Evolutionary conservation across 2,329 filamentous ascomycete genomes (phyloP).

Genomic region (Xylariaceae sp.): DNA sequence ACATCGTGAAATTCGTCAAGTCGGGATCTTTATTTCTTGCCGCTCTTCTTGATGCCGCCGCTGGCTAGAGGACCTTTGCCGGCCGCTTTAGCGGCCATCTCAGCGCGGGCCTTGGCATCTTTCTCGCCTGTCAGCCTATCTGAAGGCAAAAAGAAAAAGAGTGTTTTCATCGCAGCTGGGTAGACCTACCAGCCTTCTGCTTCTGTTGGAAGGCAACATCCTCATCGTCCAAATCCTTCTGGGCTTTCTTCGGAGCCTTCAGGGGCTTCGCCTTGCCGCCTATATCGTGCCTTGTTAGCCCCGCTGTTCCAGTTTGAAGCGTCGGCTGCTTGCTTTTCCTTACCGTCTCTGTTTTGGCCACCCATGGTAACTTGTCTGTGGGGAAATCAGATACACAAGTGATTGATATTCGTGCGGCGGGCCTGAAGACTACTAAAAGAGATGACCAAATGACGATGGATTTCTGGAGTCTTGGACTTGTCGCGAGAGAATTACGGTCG

Average conservation of each 20-base stretch:
- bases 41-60: slow-evolving; percentile 90
- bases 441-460: neutral
- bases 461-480: neutral
- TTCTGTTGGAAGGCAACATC: slow-evolving; percentile 78
- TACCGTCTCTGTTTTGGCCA: slow-evolving; percentile 62
- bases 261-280: slow-evolving; percentile 79
- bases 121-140: slow-evolving; percentile 28
- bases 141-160: neutral
- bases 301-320: neutral
- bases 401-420: neutral
- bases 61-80: slow-evolving; percentile 86
- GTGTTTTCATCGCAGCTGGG: neutral
- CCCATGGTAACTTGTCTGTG: slow-evolving; percentile 46
- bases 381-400: neutral
- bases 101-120: slow-evolving; percentile 81
- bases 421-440: neutral
- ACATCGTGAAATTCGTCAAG: slow-evolving; percentile 20
- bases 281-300: slow-evolving; percentile 32
- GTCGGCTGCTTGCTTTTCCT: slow-evolving; percentile 17
- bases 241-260: slow-evolving; percentile 83
- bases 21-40: slow-evolving; percentile 69
- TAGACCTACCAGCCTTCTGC: slow-evolving; percentile 69
- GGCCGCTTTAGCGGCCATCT: slow-evolving; percentile 71
- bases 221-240: slow-evolving; percentile 80
- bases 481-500: slow-evolving; percentile 17